Evolutionary conservation across 345 rosid species (phyloP), one percentile per base, ranked within the genome.

Genomic region (Aquilaria yunnanensis): DNA sequence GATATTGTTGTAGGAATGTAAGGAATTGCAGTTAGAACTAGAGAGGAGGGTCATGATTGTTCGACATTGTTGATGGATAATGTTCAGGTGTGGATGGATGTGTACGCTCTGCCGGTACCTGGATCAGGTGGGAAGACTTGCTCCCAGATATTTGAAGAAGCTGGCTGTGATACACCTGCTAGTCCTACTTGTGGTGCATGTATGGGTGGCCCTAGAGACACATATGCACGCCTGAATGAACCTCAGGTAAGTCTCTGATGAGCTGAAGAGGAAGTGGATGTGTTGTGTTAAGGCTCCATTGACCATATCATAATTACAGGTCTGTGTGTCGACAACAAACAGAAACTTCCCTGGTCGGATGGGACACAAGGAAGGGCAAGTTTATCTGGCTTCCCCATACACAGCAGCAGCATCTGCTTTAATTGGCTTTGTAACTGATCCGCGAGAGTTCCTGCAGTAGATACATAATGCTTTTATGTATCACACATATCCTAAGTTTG

Each of bases 321-420:
- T 81, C 6, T 84, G 89, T 56, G 83, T 84, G 29, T 81, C 86
- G 2, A 79, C 89, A 1, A 84, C 96, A 12, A 90, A 91, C 70
- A 81, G 97, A 78, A 91, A 91, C 80, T 91, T 91, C 83, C 97
- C 97, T 0, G 97, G 97, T 10, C 75, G 96, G 58, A 91, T 91
- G 97, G 97, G 97, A 37, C 96, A 91, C 83, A 91, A 70, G 78
- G 97, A 91, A 84, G 97, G 96, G 33, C 93, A 91, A 73, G 84
- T 91, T 33, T 88, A 91, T 76, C 81, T 88, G n/a, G 97, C 93
- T 33, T 91, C 97, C 13, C 96, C 96, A 0, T 88, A 75, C 70
- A 91, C 96, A 0, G 96, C 97, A 10, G 97, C 97, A 30, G 96
- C 97, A 6, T 88, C 97, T 41, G 97, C 96, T 54, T 72, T 90